Evolutionary conservation across 257 asterid species (phyloP).

Genomic region (Solanum etuberosum): DNA sequence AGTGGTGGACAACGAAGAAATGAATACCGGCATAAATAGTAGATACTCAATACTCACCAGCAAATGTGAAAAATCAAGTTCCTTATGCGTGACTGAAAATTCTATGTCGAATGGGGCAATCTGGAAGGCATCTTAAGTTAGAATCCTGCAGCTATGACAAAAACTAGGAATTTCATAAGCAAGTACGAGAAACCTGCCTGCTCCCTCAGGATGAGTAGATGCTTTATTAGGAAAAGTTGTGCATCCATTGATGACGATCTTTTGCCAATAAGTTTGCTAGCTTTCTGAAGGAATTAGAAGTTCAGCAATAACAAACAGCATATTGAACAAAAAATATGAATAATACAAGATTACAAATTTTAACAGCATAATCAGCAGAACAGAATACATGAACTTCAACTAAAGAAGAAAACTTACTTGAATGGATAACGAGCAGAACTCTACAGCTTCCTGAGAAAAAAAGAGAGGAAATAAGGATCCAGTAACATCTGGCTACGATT

Average conservation of each 20-base stretch:
- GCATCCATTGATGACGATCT: conserved; percentile 86
- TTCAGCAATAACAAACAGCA: conserved; percentile 8
- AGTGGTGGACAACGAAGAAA: background rate
- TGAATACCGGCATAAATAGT: background rate
- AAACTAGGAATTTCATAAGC: background rate
- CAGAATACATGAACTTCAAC: background rate
- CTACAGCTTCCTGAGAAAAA: conserved; percentile 82
- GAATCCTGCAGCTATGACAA: background rate
- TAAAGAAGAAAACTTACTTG: conserved; percentile 39
- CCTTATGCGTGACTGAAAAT: conserved; percentile 95
- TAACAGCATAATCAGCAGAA: background rate
- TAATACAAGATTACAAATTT: background rate
- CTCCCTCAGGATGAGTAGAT: conserved; percentile 92
- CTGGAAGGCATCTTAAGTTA: conserved; percentile 40
- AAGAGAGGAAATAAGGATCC: conserved; percentile 8
- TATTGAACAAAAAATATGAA: conserved; percentile 9
- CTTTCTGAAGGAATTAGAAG: conserved; percentile 55
- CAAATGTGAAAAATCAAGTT: conserved; percentile 99
- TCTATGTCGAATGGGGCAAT: conserved; percentile 98
- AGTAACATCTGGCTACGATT: background rate
- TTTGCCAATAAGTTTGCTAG: conserved; percentile 67
- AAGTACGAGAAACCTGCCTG: conserved; percentile 24
- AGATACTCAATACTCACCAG: conserved; percentile 44
- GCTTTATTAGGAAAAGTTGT: conserved; percentile 85
- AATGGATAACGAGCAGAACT: conserved; percentile 81